phyloP scores from a whole-genome alignment of 805 yeast genomes.

The Zygoascus flipseniorum region DNA sequence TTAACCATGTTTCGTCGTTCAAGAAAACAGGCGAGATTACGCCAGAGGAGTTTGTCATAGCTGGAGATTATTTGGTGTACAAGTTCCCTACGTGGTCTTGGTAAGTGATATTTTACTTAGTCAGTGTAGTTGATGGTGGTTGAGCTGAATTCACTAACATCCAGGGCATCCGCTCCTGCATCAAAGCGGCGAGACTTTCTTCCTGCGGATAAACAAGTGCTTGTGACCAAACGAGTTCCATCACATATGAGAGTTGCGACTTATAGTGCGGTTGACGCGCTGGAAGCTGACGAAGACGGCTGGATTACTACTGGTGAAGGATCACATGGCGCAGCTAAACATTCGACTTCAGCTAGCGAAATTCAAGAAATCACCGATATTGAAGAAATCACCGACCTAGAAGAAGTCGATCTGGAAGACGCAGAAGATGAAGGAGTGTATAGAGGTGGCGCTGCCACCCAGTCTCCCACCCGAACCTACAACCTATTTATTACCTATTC shows the following conservation, averaged over 20 bases:
- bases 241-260: conserved; percentile 61
- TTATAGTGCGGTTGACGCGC: conserved; percentile 20
- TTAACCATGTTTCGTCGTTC: conserved; percentile 79
- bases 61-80: conserved; percentile 87
- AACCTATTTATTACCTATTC: conserved; percentile 89
- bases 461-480: conserved; percentile 46
- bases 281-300: conserved; percentile 31
- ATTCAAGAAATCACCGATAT: background rate
- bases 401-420: conserved; percentile 17
- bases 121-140: background rate
- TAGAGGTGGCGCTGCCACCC: conserved; percentile 3
- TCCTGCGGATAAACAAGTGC: conserved; percentile 78
- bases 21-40: conserved; percentile 82
- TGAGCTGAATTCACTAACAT: background rate
- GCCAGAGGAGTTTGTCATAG: conserved; percentile 89
- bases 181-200: conserved; percentile 56
- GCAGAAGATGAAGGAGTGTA: conserved; percentile 14
- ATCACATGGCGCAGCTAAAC: conserved; percentile 10
- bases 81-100: conserved; percentile 98
- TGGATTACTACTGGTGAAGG: conserved; percentile 24
- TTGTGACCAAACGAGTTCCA: conserved; percentile 87
- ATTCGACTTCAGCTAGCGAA: background rate
- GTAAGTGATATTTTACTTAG: conserved; percentile 28
- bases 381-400: conserved; percentile 18
- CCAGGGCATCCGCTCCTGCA: conserved; percentile 41